These are phyloP conservation scores for Fusarium phyllophilum DNA, from an alignment of 2,329 filamentous ascomycete species.

Conservation along the genomic window DNA sequence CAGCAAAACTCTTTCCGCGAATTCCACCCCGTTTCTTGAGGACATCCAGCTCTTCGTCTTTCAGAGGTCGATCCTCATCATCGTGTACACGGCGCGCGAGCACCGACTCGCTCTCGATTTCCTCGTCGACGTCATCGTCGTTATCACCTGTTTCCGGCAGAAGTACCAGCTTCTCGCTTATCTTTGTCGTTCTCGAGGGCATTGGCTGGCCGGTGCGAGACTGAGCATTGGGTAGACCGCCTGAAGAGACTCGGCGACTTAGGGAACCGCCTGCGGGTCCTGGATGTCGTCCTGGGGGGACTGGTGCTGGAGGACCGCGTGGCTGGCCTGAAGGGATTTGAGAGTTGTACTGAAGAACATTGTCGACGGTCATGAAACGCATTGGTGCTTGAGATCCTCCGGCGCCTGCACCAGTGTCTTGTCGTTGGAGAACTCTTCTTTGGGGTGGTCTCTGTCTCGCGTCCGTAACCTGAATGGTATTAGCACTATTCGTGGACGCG, in stretches of 20 bases:
- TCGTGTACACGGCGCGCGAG: constrained; percentile 56
- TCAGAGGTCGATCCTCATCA: constrained; percentile 72
- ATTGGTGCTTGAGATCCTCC: constrained; percentile 58
- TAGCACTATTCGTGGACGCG: constrained; percentile 22
- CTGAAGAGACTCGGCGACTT: constrained; percentile 46
- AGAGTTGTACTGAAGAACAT: constrained; percentile 91
- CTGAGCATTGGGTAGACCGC: constrained; percentile 54
- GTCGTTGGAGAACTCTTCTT: constrained; percentile 48
- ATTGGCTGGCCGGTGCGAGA: constrained; percentile 67
- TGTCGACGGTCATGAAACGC: constrained; percentile 90
- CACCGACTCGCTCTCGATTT: constrained; percentile 58
- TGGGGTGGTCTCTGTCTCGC: constrained; percentile 50
- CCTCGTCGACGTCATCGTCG: constrained; percentile 67
- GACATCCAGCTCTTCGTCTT: constrained; percentile 74
- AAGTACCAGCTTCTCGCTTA: constrained; percentile 96
- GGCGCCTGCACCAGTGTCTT: constrained; percentile 46
- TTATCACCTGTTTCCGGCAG: constrained; percentile 81
- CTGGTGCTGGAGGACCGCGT: constrained; percentile 71
- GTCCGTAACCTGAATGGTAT: constrained; percentile 51
- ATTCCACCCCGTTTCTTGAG: constrained; percentile 70
- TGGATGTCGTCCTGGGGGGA: constrained; percentile 45
- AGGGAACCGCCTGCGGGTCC: constrained; percentile 25
- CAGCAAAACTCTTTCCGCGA: constrained; percentile 89
- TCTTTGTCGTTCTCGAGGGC: constrained; percentile 89
- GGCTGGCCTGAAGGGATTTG: constrained; percentile 96